phyloP scores from a whole-genome alignment of 1,284 basidiomycete species.

The Naganishia liquefaciens region DNA sequence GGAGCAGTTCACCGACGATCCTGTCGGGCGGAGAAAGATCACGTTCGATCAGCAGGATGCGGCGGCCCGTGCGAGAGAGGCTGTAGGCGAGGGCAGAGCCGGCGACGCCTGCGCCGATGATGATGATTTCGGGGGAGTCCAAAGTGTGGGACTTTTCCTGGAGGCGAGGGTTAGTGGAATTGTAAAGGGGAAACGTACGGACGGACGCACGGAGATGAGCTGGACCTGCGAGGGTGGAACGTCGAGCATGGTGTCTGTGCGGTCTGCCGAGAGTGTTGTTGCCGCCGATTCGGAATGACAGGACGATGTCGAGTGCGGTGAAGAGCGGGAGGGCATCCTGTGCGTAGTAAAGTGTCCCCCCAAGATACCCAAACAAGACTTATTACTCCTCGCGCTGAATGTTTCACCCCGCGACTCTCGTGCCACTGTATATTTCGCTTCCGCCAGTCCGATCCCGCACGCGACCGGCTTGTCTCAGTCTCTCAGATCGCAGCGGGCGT shows the following conservation, averaged over 20 bases:
- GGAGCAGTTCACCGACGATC: conserved; percentile 95
- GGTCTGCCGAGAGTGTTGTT: conserved; percentile 7
- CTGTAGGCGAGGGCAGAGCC: conserved; percentile 67
- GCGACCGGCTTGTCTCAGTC: conserved; percentile 10
- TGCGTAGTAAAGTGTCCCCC: background rate
- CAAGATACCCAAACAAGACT: background rate
- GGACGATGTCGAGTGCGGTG: conserved; percentile 22
- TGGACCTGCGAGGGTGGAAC: conserved; percentile 1
- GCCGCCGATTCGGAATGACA: conserved; percentile 12
- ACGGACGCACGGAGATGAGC: conserved; percentile 10
- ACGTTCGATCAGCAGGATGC: conserved; percentile 80
- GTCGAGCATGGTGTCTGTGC: conserved; percentile 17
- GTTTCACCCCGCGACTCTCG: background rate
- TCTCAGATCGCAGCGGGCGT: conserved; percentile 10
- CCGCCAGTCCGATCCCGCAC: conserved; percentile 13
- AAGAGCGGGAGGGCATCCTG: too few relatives aligned
- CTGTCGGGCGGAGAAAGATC: conserved; percentile 90
- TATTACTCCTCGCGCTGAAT: background rate
- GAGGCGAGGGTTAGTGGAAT: background rate
- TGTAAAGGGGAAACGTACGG: too few relatives aligned
- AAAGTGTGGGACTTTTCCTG: conserved; percentile 10
- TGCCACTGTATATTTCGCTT: conserved; percentile 16
- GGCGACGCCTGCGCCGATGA: conserved; percentile 87
- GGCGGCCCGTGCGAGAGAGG: conserved; percentile 51
- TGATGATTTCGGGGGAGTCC: conserved; percentile 58